Percentiles rank a stretch among this genome's conserved stretches.
phyloP scores from a whole-genome alignment of 1,284 basidiomycete species.

The Phellinidium pouzarii region DNA sequence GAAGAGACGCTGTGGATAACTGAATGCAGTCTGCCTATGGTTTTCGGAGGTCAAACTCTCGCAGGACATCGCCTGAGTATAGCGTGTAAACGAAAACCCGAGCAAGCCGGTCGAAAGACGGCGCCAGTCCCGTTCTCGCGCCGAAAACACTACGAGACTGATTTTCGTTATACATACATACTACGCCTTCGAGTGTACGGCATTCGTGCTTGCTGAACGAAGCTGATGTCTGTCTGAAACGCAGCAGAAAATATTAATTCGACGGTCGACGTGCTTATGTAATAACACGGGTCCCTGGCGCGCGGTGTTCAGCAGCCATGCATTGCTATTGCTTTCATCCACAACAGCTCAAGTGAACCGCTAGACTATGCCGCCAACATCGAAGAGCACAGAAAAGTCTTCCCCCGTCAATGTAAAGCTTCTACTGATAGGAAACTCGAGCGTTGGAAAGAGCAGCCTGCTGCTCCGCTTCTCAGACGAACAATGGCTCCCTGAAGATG shows the following conservation, averaged over 20 bases:
- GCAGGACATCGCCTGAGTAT: no score
- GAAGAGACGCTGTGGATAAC: no score
- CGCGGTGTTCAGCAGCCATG: background rate
- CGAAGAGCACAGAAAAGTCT: slow-evolving; percentile 4
- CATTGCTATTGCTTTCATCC: background rate
- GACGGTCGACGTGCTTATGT: background rate
- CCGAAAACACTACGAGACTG: no score
- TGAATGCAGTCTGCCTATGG: no score
- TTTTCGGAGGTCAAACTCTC: no score
- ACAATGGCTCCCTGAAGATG: slow-evolving; percentile 92
- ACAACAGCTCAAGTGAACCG: background rate
- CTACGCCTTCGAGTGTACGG: no score
- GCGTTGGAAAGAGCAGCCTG: slow-evolving; percentile 88
- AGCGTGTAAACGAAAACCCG: no score
- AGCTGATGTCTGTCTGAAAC: no score
- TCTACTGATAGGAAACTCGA: slow-evolving; percentile 80
- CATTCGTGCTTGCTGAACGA: no score
- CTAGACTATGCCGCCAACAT: background rate
- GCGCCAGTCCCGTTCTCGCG: no score
- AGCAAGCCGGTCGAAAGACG: no score
- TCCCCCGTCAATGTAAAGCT: slow-evolving; percentile 59
- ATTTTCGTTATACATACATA: no score
- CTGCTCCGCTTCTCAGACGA: slow-evolving; percentile 94
- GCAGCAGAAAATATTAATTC: background rate
- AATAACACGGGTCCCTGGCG: background rate